These are phyloP conservation scores for Anacardium occidentale DNA, from an alignment of 345 rosid species.

Conservation along the genomic window DNA sequence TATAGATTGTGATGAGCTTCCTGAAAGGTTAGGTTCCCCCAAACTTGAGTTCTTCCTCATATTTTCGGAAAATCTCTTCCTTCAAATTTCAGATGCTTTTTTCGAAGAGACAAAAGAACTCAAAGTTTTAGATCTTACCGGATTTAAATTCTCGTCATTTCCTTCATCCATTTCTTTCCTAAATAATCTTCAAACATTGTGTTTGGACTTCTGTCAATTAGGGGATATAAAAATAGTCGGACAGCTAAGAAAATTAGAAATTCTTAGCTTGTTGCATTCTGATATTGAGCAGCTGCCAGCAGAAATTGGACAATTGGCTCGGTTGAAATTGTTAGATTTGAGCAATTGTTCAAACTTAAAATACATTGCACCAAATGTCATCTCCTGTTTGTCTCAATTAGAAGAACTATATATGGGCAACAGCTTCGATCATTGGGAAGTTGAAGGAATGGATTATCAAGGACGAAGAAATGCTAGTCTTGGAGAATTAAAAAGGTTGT, in stretches of 20 bases:
- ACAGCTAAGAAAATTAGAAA: conserved; percentile 3
- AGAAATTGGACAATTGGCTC: conserved; percentile 20
- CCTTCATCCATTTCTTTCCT: conserved; percentile 21
- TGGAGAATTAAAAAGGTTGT: conserved; percentile 20
- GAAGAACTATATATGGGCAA: conserved; percentile 27
- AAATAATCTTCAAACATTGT: conserved; percentile 18
- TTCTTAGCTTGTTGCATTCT: conserved; percentile 7
- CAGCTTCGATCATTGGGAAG: conserved; percentile 26
- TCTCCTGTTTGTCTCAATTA: conserved; percentile 14
- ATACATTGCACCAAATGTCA: conserved; percentile 21
- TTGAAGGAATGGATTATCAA: neutral
- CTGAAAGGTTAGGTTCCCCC: conserved; percentile 10
- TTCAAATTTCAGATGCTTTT: conserved; percentile 9
- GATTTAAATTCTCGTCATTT: neutral
- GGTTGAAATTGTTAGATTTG: conserved; percentile 21
- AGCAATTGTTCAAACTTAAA: conserved; percentile 12
- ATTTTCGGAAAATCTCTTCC: neutral
- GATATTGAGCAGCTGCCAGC: conserved; percentile 13
- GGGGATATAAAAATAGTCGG: conserved; percentile 11
- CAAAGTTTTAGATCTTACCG: conserved; percentile 21
- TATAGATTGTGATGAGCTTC: conserved; percentile 9
- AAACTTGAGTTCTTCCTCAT: conserved; percentile 13
- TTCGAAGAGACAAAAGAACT: conserved; percentile 21
- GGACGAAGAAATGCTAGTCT: conserved; percentile 19
- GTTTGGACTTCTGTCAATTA: neutral